Evolutionary conservation across 139 green algal genomes (phyloP).

Genomic region (Astrephomene gubernaculifera): DNA sequence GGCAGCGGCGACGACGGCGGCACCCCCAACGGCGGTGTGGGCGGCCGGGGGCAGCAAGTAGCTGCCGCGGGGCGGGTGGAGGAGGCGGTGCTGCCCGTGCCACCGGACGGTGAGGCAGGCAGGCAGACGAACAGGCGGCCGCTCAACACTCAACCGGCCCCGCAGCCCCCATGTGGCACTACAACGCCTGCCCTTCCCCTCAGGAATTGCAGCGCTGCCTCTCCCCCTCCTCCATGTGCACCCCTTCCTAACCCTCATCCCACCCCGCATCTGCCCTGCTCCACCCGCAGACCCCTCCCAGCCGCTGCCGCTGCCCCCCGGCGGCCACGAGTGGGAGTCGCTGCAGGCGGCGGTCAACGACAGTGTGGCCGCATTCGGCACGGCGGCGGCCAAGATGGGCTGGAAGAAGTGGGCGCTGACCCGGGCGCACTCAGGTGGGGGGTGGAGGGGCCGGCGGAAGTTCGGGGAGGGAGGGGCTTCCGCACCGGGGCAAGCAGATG

Average conservation of each 20-base stretch:
- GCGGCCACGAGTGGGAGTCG: constrained; percentile 47
- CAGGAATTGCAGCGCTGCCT: too few species aligned
- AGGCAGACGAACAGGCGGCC: background rate
- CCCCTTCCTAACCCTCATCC: too few species aligned
- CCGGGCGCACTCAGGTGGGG: constrained; percentile 31
- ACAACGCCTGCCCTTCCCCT: too few species aligned
- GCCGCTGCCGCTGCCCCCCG: constrained; percentile 10
- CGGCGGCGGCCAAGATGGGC: constrained; percentile 43
- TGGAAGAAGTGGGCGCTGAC: constrained; percentile 66
- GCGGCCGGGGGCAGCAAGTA: background rate
- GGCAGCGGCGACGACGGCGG: background rate
- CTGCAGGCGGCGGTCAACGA: constrained; percentile 49
- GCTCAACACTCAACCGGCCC: too few species aligned
- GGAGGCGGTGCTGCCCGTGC: constrained; percentile 4
- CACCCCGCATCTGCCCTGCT: background rate
- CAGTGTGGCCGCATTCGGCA: constrained; percentile 19
- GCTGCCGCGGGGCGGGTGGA: background rate
- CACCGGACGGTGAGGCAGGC: background rate
- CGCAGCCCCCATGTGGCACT: too few species aligned
- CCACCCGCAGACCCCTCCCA: background rate
- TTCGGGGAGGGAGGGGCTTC: background rate
- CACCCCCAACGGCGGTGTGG: background rate
- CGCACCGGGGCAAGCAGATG: too few species aligned
- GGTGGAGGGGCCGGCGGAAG: background rate
- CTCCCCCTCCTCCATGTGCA: too few species aligned